phyloP scores from a whole-genome alignment of 1,284 basidiomycete species.

The Acaromyces ingoldii region DNA sequence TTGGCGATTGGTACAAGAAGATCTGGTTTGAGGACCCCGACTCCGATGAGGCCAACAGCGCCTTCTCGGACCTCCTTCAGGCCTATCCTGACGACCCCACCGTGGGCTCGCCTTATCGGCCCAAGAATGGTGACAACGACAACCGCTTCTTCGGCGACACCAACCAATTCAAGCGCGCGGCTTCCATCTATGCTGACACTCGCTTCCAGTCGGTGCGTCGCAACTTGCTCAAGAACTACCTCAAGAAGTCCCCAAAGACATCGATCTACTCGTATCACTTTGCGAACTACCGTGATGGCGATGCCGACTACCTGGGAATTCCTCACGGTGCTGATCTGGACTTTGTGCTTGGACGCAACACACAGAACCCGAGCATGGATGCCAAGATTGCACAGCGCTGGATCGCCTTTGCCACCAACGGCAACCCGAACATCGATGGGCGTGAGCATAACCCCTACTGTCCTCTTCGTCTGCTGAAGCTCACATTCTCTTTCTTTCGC shows the following conservation, averaged over 20 bases:
- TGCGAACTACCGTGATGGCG: neutral
- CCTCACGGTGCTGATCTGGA: constrained; percentile 12
- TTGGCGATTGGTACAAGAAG: constrained; percentile 7
- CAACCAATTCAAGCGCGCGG: constrained; percentile 15
- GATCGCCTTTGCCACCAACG: neutral
- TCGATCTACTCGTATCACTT: constrained; percentile 7
- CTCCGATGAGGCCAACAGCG: neutral
- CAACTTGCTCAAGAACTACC: neutral
- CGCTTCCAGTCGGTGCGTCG: constrained; percentile 12
- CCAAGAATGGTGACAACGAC: neutral
- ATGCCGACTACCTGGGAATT: constrained; percentile 5
- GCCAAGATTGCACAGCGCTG: neutral
- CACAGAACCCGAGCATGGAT: neutral
- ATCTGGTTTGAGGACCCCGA: constrained; percentile 8
- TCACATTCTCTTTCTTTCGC: neutral
- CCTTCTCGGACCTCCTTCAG: neutral
- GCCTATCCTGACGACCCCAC: constrained; percentile 13
- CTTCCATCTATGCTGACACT: constrained; percentile 15
- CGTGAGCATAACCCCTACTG: neutral
- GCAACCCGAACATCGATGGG: neutral
- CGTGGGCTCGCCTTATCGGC: constrained; percentile 8
- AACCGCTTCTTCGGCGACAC: constrained; percentile 11
- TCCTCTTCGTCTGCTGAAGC: neutral
- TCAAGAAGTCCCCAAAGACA: neutral
- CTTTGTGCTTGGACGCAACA: neutral